These are phyloP conservation scores for Pseudopediastrum boryanum DNA, from an alignment of 139 green algal species.

Conservation along the genomic window DNA sequence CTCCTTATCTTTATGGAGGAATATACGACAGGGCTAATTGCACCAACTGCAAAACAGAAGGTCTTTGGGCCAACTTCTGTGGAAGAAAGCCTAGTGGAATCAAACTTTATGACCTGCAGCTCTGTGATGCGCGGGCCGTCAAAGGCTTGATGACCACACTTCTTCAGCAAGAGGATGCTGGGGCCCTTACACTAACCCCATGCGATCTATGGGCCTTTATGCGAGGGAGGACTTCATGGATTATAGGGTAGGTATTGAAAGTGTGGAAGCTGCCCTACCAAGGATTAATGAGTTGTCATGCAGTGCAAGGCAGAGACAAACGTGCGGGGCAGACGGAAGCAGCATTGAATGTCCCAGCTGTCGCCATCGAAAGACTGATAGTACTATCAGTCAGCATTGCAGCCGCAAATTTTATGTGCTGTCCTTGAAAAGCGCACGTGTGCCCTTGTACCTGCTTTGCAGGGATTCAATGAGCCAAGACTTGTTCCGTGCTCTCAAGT, in stretches of 20 bases:
- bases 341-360: too few species aligned
- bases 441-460: too few species aligned
- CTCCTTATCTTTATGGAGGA: slow-evolving; percentile 27
- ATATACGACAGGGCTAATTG: slow-evolving; percentile 22
- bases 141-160: too few species aligned
- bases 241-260: slow-evolving; percentile 37
- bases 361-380: too few species aligned
- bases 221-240: slow-evolving; percentile 30
- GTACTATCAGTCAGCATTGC: too few species aligned
- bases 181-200: slow-evolving; percentile 23
- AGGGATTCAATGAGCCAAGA: slow-evolving; percentile 40
- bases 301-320: too few species aligned
- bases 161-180: too few species aligned
- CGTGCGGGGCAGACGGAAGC: too few species aligned
- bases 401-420: too few species aligned
- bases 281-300: too few species aligned
- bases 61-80: slow-evolving; percentile 19
- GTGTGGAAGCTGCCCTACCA: too few species aligned
- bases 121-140: slow-evolving; percentile 15
- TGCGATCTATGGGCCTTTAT: slow-evolving; percentile 30
- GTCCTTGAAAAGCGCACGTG: too few species aligned
- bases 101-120: slow-evolving; percentile 28
- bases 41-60: slow-evolving; percentile 17
- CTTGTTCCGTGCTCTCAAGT: slow-evolving; percentile 25
- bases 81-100: not conserved